Evolutionary conservation across 1,284 basidiomycete genomes (phyloP).

Genomic region (Entoloma clypeatum): DNA sequence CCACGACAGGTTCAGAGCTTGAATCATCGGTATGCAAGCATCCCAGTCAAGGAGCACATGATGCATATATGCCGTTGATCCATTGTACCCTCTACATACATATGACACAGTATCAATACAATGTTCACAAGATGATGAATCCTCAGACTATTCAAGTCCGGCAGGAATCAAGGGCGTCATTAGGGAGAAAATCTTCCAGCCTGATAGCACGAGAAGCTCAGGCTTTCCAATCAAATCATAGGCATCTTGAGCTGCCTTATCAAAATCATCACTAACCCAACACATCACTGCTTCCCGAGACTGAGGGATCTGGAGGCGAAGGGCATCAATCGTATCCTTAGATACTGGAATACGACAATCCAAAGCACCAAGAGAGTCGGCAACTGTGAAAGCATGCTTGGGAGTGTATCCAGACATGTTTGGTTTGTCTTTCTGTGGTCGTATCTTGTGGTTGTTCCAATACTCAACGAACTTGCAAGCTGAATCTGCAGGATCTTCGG

Average conservation of each 20-base stretch:
- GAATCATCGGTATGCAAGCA: no score
- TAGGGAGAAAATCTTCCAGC: constrained; percentile 8
- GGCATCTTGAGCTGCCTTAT: background rate
- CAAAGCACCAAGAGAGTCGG: background rate
- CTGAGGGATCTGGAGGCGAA: constrained; percentile 3
- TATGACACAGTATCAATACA: no score
- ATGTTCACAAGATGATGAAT: no score
- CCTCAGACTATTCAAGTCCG: no score
- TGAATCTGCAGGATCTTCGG: constrained; percentile 16
- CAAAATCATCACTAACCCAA: constrained; percentile 8
- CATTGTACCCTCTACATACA: no score
- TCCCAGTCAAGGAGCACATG: no score
- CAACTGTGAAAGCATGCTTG: constrained; percentile 1
- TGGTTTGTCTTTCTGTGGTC: constrained; percentile 14
- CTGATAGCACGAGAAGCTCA: background rate
- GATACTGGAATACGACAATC: constrained; percentile 4
- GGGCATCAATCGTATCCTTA: background rate
- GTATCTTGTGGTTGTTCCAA: constrained; percentile 20
- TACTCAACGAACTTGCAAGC: constrained; percentile 16
- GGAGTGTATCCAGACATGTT: constrained; percentile 1
- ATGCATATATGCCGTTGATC: no score
- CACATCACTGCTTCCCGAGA: constrained; percentile 4
- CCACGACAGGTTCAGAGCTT: no score
- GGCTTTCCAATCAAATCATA: constrained; percentile 7
- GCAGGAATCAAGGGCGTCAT: no score